Conservation (phyloP, 176 grass and related monocot species). For the Dendrocalamus sinicus region DNA sequence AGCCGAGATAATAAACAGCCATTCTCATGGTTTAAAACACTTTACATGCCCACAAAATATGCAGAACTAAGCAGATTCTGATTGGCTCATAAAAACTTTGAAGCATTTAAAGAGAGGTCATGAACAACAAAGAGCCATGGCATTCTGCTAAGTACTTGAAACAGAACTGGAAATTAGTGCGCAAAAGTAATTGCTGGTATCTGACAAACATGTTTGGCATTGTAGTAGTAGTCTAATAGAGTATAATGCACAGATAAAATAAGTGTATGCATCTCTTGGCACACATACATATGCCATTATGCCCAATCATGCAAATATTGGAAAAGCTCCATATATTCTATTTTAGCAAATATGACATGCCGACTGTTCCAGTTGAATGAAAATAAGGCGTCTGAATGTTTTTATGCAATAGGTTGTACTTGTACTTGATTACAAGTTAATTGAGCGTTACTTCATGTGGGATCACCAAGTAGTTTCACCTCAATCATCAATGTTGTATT, state of each 20-base stretch:
- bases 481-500: constrained; percentile 9
- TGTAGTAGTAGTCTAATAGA: not conserved
- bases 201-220: not conserved
- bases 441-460: constrained; percentile 9
- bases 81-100: constrained; percentile 1
- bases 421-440: not conserved
- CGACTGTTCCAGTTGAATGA: constrained; percentile 4
- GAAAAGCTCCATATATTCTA: constrained; percentile 7
- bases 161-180: constrained; percentile 11
- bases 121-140: not conserved
- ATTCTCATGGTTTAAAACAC: constrained; percentile 21
- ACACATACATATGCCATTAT: constrained; percentile 1
- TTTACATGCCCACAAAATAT: constrained; percentile 15
- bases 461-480: not conserved
- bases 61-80: constrained; percentile 25
- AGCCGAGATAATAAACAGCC: constrained; percentile 19
- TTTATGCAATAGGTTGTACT: not conserved
- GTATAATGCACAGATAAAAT: constrained; percentile 12
- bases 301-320: not conserved
- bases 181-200: constrained; percentile 33
- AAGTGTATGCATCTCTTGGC: constrained; percentile 2
- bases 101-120: constrained; percentile 20
- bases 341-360: constrained; percentile 40
- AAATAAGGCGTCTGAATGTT: constrained; percentile 16
- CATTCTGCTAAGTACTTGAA: constrained; percentile 16